A percentile compares a stretch with the other conserved stretches of the same genome.
Conservation (phyloP, 2,329 filamentous ascomycete genomes). For the Curvularia sp. region DNA sequence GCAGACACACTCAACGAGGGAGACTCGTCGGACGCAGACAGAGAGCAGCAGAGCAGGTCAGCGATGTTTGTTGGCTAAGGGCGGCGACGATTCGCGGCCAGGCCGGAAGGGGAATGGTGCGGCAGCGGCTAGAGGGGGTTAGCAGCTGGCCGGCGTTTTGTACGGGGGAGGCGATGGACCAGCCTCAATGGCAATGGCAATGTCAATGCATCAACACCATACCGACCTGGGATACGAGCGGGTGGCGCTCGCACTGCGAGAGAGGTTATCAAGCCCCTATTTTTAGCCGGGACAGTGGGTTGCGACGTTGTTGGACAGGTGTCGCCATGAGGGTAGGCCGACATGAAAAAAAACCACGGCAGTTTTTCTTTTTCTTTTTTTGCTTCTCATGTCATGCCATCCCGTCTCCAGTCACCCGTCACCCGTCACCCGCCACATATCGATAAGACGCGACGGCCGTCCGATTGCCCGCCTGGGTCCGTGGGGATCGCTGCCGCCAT, state of each 20-base stretch:
- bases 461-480: background rate
- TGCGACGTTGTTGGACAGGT: background rate
- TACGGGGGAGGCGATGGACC: background rate
- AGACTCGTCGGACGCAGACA: constrained; percentile 20
- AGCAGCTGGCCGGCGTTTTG: constrained; percentile 6
- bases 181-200: background rate
- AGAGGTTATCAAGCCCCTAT: constrained; percentile 22
- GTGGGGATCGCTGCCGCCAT: constrained; percentile 13
- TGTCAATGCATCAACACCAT: constrained; percentile 20
- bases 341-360: background rate
- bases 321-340: background rate
- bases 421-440: no score
- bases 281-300: constrained; percentile 28
- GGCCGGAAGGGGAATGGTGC: constrained; percentile 24
- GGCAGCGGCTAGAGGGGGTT: constrained; percentile 25
- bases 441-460: constrained; percentile 14
- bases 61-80: constrained; percentile 29
- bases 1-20: constrained; percentile 21
- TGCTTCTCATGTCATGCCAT: background rate
- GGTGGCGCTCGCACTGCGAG: constrained; percentile 25
- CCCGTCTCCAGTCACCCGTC: background rate
- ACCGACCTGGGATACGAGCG: constrained; percentile 25
- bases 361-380: background rate
- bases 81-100: constrained; percentile 34
- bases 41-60: constrained; percentile 23